phyloP scores from a whole-genome alignment of 768 basidiomycete species.

The Tylopilus plumbeoviolaceoides region DNA sequence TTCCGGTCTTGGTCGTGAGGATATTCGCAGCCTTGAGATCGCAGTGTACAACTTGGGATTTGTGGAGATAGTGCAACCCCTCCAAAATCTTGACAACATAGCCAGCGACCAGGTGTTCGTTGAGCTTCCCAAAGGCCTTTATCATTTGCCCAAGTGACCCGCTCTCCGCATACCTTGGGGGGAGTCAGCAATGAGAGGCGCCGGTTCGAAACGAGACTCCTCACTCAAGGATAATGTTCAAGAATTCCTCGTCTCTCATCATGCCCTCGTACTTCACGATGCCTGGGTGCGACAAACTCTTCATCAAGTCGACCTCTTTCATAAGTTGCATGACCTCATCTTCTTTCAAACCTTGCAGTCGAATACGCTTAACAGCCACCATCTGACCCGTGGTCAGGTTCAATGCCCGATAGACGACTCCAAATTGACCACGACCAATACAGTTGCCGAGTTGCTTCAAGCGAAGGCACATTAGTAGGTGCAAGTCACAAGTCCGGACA shows the following conservation, averaged over 20 bases:
- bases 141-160: constrained; percentile 92
- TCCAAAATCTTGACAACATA: constrained; percentile 97
- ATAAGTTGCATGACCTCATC: constrained; percentile 88
- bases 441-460: constrained; percentile 94
- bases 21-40: constrained; percentile 99
- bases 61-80: constrained; percentile 90
- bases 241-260: constrained; percentile 80
- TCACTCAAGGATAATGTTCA: constrained; percentile 94
- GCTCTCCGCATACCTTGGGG: constrained; percentile 85
- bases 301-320: constrained; percentile 91
- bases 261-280: constrained; percentile 99
- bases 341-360: constrained; percentile 85
- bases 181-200: constrained; percentile 13
- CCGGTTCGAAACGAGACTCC: constrained; percentile 22
- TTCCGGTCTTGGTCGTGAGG: constrained; percentile 96
- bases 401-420: constrained; percentile 90
- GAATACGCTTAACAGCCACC: constrained; percentile 98
- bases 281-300: constrained; percentile 86
- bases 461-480: constrained; percentile 7
- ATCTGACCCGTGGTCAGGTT: constrained; percentile 93
- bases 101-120: constrained; percentile 85
- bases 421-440: constrained; percentile 96
- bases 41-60: constrained; percentile 89
- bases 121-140: constrained; percentile 90
- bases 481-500: neutral